Evolutionary conservation across 169 alveolate genomes (phyloP), one percentile per base, ranked within the genome.

Genomic region (Amoebophrya sp.): DNA sequence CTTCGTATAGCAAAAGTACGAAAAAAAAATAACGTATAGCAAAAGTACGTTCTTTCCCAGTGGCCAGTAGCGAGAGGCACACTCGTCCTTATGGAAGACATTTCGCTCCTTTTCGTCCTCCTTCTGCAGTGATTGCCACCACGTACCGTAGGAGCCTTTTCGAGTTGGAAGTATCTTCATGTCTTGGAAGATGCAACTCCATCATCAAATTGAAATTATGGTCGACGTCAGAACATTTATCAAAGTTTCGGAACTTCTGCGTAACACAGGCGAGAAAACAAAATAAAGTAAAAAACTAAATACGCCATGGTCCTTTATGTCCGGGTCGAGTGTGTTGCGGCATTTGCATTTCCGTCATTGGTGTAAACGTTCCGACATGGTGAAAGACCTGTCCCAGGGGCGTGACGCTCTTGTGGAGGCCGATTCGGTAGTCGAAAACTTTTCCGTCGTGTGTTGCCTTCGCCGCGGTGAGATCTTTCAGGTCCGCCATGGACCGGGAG

Each of bases 91-190:
- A 25, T 66, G 83, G 35, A 66, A 66, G 83, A 66, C 0, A 25
- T 66, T 66, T n/a, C 18, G 1, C 32, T 66, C 83, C 35, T 66
- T 66, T 66, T 66, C 83, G 83, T 66, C 83, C 29, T 18, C 83
- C 35, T 66, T 66, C 83, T 66, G 83, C 83, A 66, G 83, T 12
- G 35, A 12, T 25, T 66, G 83, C 83, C 83, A 66, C 83, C 83
- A 66, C 29, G 83, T 66, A 25, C 83, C 83, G 83, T 66, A 66
- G 29, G 83, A 66, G 7, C 83, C 83, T 66, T 0, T 2, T 25
- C 18, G 83, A n/a, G 83, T 47, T 47, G 7, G 66, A 47, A 18
- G 66, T 47, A 12, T 47, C 66, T 47, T 47, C 66, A 12, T 47
- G 66, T n/a, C n/a, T n/a, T n/a, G n/a, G n/a, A n/a, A n/a, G n/a